Conservation (phyloP, 2,329 filamentous ascomycete genomes). For the Trichoderma breve region DNA sequence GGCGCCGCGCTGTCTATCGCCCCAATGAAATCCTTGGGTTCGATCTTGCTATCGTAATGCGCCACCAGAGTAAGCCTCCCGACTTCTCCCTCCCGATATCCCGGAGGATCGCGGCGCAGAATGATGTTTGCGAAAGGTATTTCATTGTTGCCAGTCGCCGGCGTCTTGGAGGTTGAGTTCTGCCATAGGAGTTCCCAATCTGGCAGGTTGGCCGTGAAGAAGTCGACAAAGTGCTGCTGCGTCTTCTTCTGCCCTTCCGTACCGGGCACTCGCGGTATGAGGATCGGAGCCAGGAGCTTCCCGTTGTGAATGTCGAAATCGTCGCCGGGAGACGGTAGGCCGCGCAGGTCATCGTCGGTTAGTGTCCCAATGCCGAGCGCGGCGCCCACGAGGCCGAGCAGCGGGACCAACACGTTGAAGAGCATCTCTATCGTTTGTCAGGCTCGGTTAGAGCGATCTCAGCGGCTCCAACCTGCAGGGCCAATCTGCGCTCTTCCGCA, state of each 20-base stretch:
- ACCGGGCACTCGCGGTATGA: conserved; percentile 84
- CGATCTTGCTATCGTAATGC: conserved; percentile 86
- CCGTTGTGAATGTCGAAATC: conserved; percentile 80
- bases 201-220: conserved; percentile 73
- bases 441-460: neutral
- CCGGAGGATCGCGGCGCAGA: conserved; percentile 83
- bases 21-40: conserved; percentile 83
- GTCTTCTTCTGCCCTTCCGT: conserved; percentile 71
- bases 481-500: neutral
- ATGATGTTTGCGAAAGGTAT: conserved; percentile 88
- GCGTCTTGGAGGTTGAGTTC: conserved; percentile 85
- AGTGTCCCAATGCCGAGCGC: conserved; percentile 51
- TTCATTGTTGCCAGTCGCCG: conserved; percentile 65
- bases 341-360: conserved; percentile 70
- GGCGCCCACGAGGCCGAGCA: conserved; percentile 24
- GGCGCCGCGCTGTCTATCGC: conserved; percentile 92
- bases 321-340: conserved; percentile 66
- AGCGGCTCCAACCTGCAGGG: neutral
- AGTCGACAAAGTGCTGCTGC: conserved; percentile 78
- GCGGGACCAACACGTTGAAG: neutral
- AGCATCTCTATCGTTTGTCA: conserved; percentile 17
- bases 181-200: conserved; percentile 80
- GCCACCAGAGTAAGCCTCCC: conserved; percentile 82
- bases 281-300: conserved; percentile 77
- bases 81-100: conserved; percentile 70